Evolutionary conservation across 2,329 filamentous ascomycete species (phyloP).

Genomic region (Neoascochyta sp.): DNA sequence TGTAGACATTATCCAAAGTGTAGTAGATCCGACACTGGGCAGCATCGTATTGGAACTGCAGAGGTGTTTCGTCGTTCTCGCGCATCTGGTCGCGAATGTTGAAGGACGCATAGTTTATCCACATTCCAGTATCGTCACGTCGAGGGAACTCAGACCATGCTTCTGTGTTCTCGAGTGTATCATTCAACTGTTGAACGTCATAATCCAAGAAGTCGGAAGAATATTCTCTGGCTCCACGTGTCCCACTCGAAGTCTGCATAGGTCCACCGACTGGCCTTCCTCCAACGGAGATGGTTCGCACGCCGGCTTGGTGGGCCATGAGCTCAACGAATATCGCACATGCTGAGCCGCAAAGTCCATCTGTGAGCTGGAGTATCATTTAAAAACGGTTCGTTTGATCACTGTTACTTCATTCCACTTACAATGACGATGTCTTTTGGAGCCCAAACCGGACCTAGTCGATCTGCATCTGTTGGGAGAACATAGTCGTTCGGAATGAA

Average conservation of each 20-base stretch:
- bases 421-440: too few species aligned
- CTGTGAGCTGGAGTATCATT: conserved; percentile 47
- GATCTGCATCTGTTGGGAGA: too few species aligned
- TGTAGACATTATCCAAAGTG: conserved; percentile 29
- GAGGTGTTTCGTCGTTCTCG: conserved; percentile 18
- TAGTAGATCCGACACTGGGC: conserved; percentile 38
- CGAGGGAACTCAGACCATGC: too few species aligned
- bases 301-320: conserved; percentile 45
- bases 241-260: conserved; percentile 60
- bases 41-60: conserved; percentile 34
- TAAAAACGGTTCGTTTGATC: too few species aligned
- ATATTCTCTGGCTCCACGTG: too few species aligned
- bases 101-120: conserved; percentile 20
- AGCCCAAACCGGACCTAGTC: too few species aligned
- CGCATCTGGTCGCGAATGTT: conserved; percentile 37
- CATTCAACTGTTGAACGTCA: too few species aligned
- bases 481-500: too few species aligned
- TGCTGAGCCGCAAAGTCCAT: conserved; percentile 56
- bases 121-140: conserved; percentile 18
- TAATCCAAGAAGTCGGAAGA: too few species aligned
- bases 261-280: conserved; percentile 51
- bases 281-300: conserved; percentile 54
- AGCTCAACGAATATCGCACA: conserved; percentile 54
- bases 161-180: too few species aligned
- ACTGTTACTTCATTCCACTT: too few species aligned